Percentiles rank a stretch among this genome's conserved stretches.
Conservation (phyloP, 805 yeast species). For the Scheffersomyces lignosus region DNA sequence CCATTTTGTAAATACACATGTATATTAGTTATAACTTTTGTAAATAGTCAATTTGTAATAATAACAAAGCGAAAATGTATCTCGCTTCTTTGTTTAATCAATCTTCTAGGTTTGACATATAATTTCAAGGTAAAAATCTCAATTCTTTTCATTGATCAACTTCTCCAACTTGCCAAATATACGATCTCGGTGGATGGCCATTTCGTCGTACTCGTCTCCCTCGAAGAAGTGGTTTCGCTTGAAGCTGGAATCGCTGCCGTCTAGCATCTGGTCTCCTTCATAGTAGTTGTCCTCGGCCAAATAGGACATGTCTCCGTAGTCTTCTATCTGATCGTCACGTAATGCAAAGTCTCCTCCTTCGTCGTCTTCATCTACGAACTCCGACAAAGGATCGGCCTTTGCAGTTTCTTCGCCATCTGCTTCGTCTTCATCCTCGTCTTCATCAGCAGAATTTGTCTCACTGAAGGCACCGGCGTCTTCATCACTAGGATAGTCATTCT, state of each 20-base stretch:
- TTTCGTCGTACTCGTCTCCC: slow-evolving; percentile 55
- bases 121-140: background rate
- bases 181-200: slow-evolving; percentile 63
- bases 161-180: slow-evolving; percentile 58
- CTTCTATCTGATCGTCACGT: slow-evolving; percentile 8
- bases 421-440: slow-evolving; percentile 20
- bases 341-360: slow-evolving; percentile 3
- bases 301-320: slow-evolving; percentile 5
- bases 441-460: slow-evolving; percentile 14
- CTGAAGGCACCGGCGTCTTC: slow-evolving; percentile 57
- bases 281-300: slow-evolving; percentile 8
- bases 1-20: background rate
- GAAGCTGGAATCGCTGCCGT: slow-evolving; percentile 17
- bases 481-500: slow-evolving; percentile 94
- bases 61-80: too few relatives aligned
- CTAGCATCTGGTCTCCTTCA: slow-evolving; percentile 6
- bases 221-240: slow-evolving; percentile 56
- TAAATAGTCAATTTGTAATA: too few relatives aligned
- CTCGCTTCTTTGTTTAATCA: too few relatives aligned
- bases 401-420: slow-evolving; percentile 17
- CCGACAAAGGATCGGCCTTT: slow-evolving; percentile 4
- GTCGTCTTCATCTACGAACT: background rate
- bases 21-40: slow-evolving; percentile 1
- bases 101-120: too few relatives aligned
- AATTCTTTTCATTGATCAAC: slow-evolving; percentile 46